These are phyloP conservation scores for Saccharomycopsis capsularis DNA, from an alignment of 805 yeast species.

Conservation along the genomic window DNA sequence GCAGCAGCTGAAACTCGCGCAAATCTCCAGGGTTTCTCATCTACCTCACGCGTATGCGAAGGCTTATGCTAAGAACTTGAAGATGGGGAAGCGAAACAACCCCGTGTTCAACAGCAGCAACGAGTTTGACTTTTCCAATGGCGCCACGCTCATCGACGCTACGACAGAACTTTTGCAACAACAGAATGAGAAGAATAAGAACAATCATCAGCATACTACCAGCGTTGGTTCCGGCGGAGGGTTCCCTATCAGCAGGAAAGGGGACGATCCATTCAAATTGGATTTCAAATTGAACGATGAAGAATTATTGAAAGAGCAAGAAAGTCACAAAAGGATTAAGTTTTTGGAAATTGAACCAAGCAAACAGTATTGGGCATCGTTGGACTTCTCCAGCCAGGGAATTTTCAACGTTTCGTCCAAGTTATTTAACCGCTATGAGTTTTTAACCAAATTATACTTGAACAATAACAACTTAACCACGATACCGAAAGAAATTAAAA, in stretches of 20 bases:
- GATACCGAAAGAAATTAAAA: constrained; percentile 62
- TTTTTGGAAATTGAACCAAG: constrained; percentile 25
- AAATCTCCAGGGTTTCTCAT: constrained; percentile 59
- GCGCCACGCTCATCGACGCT: constrained; percentile 33
- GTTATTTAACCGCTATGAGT: constrained; percentile 64
- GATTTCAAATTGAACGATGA: constrained; percentile 40
- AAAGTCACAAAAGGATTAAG: constrained; percentile 29
- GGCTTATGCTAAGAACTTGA: constrained; percentile 64
- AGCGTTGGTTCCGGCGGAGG: constrained; percentile 23
- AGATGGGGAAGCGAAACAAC: constrained; percentile 36
- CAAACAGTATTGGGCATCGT: constrained; percentile 90
- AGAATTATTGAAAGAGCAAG: constrained; percentile 61
- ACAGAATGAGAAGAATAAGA: constrained; percentile 26
- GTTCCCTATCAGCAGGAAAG: background rate
- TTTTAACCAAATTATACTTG: constrained; percentile 78
- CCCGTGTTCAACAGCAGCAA: constrained; percentile 24
- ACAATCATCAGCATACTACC: constrained; percentile 16
- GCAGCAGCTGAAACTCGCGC: constrained; percentile 69
- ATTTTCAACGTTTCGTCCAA: constrained; percentile 62
- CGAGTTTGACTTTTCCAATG: constrained; percentile 20
- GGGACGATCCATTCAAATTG: constrained; percentile 30
- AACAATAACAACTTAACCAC: constrained; percentile 73
- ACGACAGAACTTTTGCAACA: constrained; percentile 33
- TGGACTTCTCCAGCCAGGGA: constrained; percentile 89
- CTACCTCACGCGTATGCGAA: constrained; percentile 79